phyloP scores from a whole-genome alignment of 306 rosid species.

The Comarum palustre region DNA sequence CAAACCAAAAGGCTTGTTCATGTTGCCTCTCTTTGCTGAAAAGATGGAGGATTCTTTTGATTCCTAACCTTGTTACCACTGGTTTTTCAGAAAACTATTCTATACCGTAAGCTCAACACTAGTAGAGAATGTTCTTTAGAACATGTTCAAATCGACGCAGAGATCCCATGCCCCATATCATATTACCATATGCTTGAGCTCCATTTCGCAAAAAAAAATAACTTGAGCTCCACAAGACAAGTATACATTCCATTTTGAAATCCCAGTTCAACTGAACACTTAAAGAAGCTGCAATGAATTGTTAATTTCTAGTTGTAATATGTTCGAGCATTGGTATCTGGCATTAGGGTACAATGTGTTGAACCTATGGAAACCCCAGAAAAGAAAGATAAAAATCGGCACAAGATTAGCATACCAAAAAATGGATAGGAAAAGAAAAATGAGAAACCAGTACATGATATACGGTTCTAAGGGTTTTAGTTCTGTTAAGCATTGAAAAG shows the following conservation, averaged over 20 bases:
- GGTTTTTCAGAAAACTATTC: no score
- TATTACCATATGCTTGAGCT: no score
- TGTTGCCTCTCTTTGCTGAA: no score
- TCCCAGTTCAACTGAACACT: neutral
- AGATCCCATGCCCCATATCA: no score
- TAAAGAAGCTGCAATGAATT: neutral
- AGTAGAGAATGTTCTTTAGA: no score
- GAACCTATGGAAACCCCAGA: neutral
- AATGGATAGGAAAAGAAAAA: neutral
- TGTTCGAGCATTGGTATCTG: neutral
- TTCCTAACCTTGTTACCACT: no score
- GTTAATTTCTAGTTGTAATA: neutral
- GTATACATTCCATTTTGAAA: neutral
- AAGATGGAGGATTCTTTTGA: no score
- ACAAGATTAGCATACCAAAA: neutral
- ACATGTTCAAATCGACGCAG: no score
- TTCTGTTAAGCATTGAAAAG: slow-evolving; percentile 66
- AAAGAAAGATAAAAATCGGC: neutral
- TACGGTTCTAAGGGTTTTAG: neutral
- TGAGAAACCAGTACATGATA: neutral
- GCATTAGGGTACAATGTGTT: neutral
- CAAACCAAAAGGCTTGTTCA: no score
- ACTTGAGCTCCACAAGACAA: no score
- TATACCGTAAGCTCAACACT: no score
- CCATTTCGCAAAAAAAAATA: no score